Percentiles rank a stretch among this genome's conserved stretches.
phyloP scores from a whole-genome alignment of 1,284 basidiomycete genomes.

The Apiotrichum gracile region DNA sequence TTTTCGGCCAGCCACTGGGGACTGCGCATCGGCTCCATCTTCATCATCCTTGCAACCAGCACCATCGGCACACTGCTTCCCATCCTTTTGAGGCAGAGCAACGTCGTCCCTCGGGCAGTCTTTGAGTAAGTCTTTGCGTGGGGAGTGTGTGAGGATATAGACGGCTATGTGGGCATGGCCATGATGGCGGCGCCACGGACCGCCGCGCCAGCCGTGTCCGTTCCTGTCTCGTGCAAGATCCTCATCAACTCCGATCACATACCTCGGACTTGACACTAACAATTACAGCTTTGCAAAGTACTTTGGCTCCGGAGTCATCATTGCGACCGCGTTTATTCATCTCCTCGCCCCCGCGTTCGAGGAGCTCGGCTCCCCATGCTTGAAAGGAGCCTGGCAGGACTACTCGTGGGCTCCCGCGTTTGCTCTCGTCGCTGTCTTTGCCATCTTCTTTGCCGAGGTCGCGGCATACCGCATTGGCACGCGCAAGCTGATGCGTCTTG shows the following conservation, averaged over 20 bases:
- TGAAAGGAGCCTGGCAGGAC: conserved; percentile 62
- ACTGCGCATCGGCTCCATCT: conserved; percentile 75
- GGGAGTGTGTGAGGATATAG: too few relatives aligned
- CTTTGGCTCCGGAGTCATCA: conserved; percentile 91
- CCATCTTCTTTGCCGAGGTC: conserved; percentile 77
- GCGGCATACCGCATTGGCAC: conserved; percentile 63
- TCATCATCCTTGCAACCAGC: conserved; percentile 63
- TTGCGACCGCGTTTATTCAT: conserved; percentile 88
- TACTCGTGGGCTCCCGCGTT: conserved; percentile 78
- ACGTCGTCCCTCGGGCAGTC: conserved; percentile 58
- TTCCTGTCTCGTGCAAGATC: too few relatives aligned
- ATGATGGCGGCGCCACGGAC: neutral
- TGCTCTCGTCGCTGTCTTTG: conserved; percentile 70
- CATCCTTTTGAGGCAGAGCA: conserved; percentile 61
- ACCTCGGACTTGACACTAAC: neutral
- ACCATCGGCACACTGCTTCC: conserved; percentile 70
- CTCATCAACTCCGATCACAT: neutral
- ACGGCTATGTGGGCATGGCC: neutral
- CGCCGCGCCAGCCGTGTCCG: too few relatives aligned
- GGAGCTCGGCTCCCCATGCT: conserved; percentile 65
- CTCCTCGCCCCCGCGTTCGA: conserved; percentile 69
- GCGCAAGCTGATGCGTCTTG: conserved; percentile 38
- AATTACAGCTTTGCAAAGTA: conserved; percentile 71
- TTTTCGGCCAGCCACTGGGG: conserved; percentile 22
- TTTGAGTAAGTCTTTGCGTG: conserved; percentile 60